Base-by-base conservation (phyloP, 768 basidiomycete genomes). In the Amyloporia xantha region DNA sequence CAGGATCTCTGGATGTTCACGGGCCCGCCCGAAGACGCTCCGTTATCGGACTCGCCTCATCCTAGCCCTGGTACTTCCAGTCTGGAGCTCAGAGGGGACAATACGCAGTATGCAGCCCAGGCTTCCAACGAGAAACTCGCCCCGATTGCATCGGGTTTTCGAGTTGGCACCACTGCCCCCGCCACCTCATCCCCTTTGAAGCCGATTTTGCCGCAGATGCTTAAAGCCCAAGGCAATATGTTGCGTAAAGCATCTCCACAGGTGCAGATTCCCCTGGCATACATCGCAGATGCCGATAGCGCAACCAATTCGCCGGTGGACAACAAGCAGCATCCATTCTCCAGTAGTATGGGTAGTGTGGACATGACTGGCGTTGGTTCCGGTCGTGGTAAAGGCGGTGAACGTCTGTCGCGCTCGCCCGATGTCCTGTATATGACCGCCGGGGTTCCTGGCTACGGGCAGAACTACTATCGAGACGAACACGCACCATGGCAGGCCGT, bases 1-100 rank as follows among this genome's bases (percentile, higher is more conserved):
- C 87, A 86, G 61, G 86, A 89, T 61, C 61, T 89, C 2, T 89
- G 86, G 86, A 69, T 89, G 37, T 89, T 89, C 61, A 78, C 78
- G 0, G 82, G 82, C 19, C 79, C 44, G 21, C 57, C 50, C 2
- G 54, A 30, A 9, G 68, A 68, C 24, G 35, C 58, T 11, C 54
- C 57, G 5, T 51, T 54, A 4, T 60, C 59, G 15, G 71, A 73
- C 10, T 72, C 71, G 2, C 63, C 51, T 25, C 42, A 62, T 1
- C 41, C 54, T 1, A 75, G 66, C 39, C 69, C 65, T 25, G 62
- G 60, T 11, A 63, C 56, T 15, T 72, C 68, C 11, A 66, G 61
- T 49, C 43, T 61, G 35, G 73, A 73, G 49, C 55, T 68, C 43
- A 67, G 45, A 52, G 54, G 50, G 49, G 51, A 47, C 6, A 48